Evolutionary conservation across 2,329 filamentous ascomycete genomes (phyloP).

Genomic region (Thielaviopsis musarum): DNA sequence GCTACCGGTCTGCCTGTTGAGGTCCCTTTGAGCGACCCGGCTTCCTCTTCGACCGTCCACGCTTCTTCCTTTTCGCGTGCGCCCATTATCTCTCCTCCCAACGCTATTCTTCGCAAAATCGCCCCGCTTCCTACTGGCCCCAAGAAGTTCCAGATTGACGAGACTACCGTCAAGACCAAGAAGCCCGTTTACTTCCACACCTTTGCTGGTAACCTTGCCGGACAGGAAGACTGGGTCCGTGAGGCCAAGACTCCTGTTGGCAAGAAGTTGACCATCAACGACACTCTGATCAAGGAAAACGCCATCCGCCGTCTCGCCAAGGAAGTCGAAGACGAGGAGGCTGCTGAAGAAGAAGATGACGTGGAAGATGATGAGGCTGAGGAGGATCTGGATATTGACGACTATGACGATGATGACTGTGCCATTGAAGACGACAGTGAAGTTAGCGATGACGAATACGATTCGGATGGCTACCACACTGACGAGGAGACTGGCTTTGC

Average conservation of each 20-base stretch:
- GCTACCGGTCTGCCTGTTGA: slow-evolving; percentile 1
- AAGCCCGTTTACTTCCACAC: slow-evolving; percentile 64
- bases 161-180: slow-evolving; percentile 13
- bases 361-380: slow-evolving; percentile 34
- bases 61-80: slow-evolving; percentile 1
- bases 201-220: slow-evolving; percentile 66
- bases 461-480: slow-evolving; percentile 57
- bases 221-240: slow-evolving; percentile 81
- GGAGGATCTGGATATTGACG: slow-evolving; percentile 30
- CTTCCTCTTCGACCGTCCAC: slow-evolving; percentile 8
- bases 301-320: slow-evolving; percentile 70
- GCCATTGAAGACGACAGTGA: slow-evolving; percentile 39
- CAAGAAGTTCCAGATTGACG: slow-evolving; percentile 11
- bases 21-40: slow-evolving; percentile 2
- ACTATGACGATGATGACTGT: slow-evolving; percentile 34
- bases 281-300: slow-evolving; percentile 81
- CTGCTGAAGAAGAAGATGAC: slow-evolving; percentile 43
- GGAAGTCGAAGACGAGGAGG: slow-evolving; percentile 80
- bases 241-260: slow-evolving; percentile 47
- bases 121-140: slow-evolving; percentile 6
- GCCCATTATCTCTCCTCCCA: slow-evolving; percentile 6
- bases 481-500: slow-evolving; percentile 53
- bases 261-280: slow-evolving; percentile 67
- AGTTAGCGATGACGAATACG: slow-evolving; percentile 47
- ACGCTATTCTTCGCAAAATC: neutral